Evolutionary conservation across 2,329 filamentous ascomycete genomes (phyloP).

Genomic region (Aspergillus sp.): DNA sequence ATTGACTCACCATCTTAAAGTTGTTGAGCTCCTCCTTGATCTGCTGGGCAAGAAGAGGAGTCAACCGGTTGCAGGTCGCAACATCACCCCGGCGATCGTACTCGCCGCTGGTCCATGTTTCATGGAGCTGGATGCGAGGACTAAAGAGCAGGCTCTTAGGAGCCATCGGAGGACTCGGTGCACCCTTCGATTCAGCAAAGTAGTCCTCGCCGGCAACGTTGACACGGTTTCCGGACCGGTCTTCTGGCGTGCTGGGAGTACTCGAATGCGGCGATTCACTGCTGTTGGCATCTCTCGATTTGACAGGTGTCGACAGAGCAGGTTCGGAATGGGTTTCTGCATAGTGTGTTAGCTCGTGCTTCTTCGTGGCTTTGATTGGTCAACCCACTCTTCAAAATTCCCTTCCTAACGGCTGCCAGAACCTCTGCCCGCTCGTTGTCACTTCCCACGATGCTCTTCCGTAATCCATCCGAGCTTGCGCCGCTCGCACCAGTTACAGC

Average conservation of each 20-base stretch:
- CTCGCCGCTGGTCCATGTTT: conserved; percentile 92
- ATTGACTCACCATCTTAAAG: conserved; percentile 87
- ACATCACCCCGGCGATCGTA: conserved; percentile 95
- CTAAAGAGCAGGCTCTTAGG: conserved; percentile 66
- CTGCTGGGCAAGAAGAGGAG: conserved; percentile 93
- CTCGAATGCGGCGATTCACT: conserved; percentile 78
- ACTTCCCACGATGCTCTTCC: conserved; percentile 85
- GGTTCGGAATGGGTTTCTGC: conserved; percentile 49
- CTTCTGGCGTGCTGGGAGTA: conserved; percentile 82
- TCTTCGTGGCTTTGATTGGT: background rate
- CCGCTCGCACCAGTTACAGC: conserved; percentile 26
- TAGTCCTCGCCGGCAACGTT: conserved; percentile 81
- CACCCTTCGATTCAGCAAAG: conserved; percentile 77
- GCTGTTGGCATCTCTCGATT: conserved; percentile 53
- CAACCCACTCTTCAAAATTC: conserved; percentile 79
- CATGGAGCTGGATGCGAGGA: conserved; percentile 86
- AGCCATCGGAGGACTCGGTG: conserved; percentile 65
- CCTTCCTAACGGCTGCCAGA: conserved; percentile 85
- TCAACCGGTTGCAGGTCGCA: conserved; percentile 94
- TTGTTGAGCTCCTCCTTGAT: conserved; percentile 99
- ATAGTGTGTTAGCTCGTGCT: background rate
- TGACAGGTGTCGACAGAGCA: conserved; percentile 61
- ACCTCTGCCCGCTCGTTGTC: conserved; percentile 88
- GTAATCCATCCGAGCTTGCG: conserved; percentile 41
- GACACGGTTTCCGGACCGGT: conserved; percentile 59